Evolutionary conservation across 495 filamentous ascomycete species (phyloP).

Genomic region (Trichoderma parareesei): DNA sequence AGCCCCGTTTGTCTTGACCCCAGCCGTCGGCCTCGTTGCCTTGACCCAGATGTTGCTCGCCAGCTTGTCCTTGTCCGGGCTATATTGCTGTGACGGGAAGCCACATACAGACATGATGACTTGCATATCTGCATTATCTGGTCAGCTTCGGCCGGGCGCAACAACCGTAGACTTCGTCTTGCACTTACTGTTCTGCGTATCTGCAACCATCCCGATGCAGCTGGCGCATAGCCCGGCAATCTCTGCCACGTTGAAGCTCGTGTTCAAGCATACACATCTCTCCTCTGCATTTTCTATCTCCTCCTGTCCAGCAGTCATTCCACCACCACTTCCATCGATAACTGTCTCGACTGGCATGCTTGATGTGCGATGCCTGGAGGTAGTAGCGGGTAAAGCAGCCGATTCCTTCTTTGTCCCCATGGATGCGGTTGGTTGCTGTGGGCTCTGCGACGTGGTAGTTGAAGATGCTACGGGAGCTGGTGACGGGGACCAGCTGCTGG

Average conservation of each 20-base stretch:
- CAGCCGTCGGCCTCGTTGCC: background rate
- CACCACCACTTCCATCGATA: background rate
- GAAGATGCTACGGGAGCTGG: background rate
- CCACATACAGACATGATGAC: constrained; percentile 1
- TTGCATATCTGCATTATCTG: background rate
- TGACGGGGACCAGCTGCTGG: background rate
- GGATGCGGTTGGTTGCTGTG: background rate
- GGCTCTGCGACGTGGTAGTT: background rate
- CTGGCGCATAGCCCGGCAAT: background rate
- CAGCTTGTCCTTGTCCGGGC: background rate
- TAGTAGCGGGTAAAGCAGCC: background rate
- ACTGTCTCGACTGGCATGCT: background rate
- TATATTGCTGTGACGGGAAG: background rate
- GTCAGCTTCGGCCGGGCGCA: background rate
- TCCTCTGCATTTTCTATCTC: background rate
- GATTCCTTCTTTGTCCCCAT: background rate
- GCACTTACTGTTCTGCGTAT: background rate
- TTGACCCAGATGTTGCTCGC: background rate
- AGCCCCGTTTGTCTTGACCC: background rate
- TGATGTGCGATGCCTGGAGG: background rate
- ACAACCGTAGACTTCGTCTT: background rate
- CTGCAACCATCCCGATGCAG: background rate
- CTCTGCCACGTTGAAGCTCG: constrained; percentile 1
- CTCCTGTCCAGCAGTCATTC: background rate
- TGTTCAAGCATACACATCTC: background rate